Conservation (phyloP, 768 basidiomycete genomes). For the Antrodiella citrinella region DNA sequence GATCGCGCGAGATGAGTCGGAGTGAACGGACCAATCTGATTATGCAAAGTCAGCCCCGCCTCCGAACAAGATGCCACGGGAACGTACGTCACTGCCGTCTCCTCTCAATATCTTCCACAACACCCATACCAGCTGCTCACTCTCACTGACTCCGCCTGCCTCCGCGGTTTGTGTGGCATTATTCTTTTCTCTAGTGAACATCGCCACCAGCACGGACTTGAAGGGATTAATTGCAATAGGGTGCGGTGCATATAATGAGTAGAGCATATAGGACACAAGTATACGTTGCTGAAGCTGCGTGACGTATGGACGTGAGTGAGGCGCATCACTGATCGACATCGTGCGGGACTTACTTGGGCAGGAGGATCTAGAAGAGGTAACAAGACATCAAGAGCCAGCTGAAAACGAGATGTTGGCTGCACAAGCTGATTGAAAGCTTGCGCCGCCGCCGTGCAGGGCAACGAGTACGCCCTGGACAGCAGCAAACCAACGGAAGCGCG, state of each 20-base stretch:
- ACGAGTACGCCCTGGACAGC: constrained; percentile 52
- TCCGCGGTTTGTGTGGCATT: constrained; percentile 45
- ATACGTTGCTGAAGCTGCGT: constrained; percentile 65
- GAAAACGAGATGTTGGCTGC: constrained; percentile 69
- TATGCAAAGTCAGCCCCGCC: background rate
- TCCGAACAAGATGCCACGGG: constrained; percentile 2
- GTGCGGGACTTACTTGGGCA: constrained; percentile 40
- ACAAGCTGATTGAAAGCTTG: constrained; percentile 71
- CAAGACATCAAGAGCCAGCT: constrained; percentile 77
- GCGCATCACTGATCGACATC: constrained; percentile 5
- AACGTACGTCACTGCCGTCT: constrained; percentile 70
- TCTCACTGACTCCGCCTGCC: constrained; percentile 42
- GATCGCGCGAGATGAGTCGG: constrained; percentile 66
- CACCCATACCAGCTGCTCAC: constrained; percentile 80
- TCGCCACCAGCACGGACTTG: constrained; percentile 61
- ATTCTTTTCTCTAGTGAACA: constrained; percentile 62
- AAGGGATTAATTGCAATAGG: constrained; percentile 78
- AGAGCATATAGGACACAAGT: constrained; percentile 71
- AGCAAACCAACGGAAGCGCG: constrained; percentile 63
- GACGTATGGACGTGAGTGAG: too few species aligned
- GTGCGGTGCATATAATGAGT: constrained; percentile 73
- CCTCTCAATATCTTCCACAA: constrained; percentile 82
- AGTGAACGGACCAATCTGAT: constrained; percentile 74
- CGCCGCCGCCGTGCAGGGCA: constrained; percentile 72
- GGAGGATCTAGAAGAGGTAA: constrained; percentile 58